Percentiles rank a stretch among this genome's conserved stretches.
These are phyloP conservation scores for Lentinula sp. DNA, from an alignment of 768 basidiomycete species.

Conservation along the genomic window DNA sequence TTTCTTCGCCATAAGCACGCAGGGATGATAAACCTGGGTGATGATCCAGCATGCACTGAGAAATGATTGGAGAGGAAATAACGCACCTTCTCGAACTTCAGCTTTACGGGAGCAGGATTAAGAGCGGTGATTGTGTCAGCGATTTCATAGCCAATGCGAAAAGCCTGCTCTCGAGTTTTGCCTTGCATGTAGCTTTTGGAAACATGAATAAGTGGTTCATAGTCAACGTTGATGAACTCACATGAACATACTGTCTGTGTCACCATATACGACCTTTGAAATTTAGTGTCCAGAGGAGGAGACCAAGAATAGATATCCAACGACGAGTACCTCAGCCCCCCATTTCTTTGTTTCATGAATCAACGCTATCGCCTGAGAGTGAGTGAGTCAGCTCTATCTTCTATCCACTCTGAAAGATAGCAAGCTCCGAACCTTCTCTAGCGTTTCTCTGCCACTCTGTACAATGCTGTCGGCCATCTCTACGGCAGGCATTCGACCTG, in stretches of 20 bases:
- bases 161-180: conserved; percentile 89
- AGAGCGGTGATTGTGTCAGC: conserved; percentile 77
- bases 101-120: conserved; percentile 88
- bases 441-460: conserved; percentile 89
- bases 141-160: conserved; percentile 89
- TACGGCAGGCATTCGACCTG: conserved; percentile 96
- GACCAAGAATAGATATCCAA: background rate
- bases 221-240: conserved; percentile 15
- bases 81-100: conserved; percentile 96
- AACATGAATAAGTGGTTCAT: background rate
- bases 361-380: conserved; percentile 64
- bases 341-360: conserved; percentile 78
- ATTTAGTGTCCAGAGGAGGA: background rate
- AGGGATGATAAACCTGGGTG: conserved; percentile 87
- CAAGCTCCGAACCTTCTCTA: conserved; percentile 67
- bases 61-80: background rate
- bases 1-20: conserved; percentile 96
- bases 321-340: conserved; percentile 56
- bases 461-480: conserved; percentile 99
- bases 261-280: conserved; percentile 83
- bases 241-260: conserved; percentile 95
- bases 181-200: conserved; percentile 64
- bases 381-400: background rate
- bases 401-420: background rate
- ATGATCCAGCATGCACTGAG: background rate